These are phyloP conservation scores for Microbotryum silenes-acaulis DNA, from an alignment of 1,284 basidiomycete genomes.

Conservation along the genomic window DNA sequence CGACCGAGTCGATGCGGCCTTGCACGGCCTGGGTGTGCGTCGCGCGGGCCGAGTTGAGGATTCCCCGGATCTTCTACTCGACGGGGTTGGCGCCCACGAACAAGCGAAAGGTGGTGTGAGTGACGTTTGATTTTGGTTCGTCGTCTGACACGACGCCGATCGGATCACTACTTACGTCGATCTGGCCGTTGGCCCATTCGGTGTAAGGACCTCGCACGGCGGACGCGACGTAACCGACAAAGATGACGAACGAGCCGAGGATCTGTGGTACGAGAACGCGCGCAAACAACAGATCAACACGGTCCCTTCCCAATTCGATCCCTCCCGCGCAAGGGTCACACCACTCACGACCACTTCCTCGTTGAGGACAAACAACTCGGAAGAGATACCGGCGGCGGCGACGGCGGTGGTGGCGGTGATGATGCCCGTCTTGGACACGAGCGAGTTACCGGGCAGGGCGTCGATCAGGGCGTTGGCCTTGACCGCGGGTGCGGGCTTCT, in stretches of 20 bases:
- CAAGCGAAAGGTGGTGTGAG: no score
- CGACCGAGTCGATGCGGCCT: conserved; percentile 82
- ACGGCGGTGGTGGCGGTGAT: conserved; percentile 85
- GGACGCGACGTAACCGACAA: conserved; percentile 70
- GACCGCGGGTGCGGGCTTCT: conserved; percentile 55
- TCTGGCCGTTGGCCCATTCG: conserved; percentile 84
- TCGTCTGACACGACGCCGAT: no score
- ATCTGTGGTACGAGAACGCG: conserved; percentile 36
- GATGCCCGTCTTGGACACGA: conserved; percentile 87
- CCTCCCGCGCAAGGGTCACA: no score
- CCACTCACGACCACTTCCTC: conserved; percentile 65
- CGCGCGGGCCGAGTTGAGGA: conserved; percentile 73
- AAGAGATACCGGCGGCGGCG: conserved; percentile 86
- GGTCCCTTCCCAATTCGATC: no score
- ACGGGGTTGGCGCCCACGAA: no score
- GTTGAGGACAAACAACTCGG: conserved; percentile 96
- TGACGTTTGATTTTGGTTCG: no score
- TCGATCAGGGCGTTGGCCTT: conserved; percentile 87
- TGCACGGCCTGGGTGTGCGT: conserved; percentile 92
- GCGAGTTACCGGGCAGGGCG: conserved; percentile 80
- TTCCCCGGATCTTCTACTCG: conserved; percentile 58
- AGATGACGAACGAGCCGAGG: conserved; percentile 75
- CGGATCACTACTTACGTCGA: conserved; percentile 46
- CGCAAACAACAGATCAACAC: conserved; percentile 46
- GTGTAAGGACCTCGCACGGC: conserved; percentile 74